Evolutionary conservation across 1,284 basidiomycete species (phyloP).

Genomic region (Bjerkandera adusta): DNA sequence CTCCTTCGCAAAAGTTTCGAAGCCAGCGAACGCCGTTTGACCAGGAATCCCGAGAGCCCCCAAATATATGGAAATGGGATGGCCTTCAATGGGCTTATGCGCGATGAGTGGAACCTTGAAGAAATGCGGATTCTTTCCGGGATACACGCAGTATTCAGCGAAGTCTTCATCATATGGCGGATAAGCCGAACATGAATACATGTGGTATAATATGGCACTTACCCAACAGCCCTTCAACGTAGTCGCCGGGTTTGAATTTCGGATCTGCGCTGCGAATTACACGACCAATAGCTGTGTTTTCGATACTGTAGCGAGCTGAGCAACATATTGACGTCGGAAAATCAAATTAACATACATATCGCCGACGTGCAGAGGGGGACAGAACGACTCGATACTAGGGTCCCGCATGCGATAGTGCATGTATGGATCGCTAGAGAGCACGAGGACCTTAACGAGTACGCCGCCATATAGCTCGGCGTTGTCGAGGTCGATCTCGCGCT

Average conservation of each 20-base stretch:
- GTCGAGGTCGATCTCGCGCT: conserved; percentile 34
- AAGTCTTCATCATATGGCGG: background rate
- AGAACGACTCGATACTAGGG: conserved; percentile 3
- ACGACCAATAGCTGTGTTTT: conserved; percentile 35
- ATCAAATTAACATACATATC: conserved; percentile 15
- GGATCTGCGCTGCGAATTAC: conserved; percentile 41
- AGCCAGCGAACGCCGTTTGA: conserved; percentile 18
- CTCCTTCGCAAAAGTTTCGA: conserved; percentile 21
- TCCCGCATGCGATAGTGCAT: conserved; percentile 30
- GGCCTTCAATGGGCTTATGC: conserved; percentile 16
- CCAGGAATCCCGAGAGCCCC: conserved; percentile 29
- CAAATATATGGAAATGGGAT: conserved; percentile 27
- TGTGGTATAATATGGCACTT: no score
- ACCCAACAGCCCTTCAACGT: conserved; percentile 36
- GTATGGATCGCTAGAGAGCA: conserved; percentile 37
- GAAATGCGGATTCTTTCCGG: background rate
- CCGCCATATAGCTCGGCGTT: conserved; percentile 33
- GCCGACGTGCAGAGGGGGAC: conserved; percentile 6
- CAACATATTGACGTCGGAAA: background rate
- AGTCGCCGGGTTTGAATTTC: conserved; percentile 38
- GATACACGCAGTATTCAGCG: conserved; percentile 12
- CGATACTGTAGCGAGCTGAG: conserved; percentile 4
- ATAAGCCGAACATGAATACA: background rate
- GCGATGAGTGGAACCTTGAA: conserved; percentile 16
- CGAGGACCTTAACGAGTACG: conserved; percentile 34